Conservation (phyloP, 345 rosid species). For the Passiflora organensis region DNA sequence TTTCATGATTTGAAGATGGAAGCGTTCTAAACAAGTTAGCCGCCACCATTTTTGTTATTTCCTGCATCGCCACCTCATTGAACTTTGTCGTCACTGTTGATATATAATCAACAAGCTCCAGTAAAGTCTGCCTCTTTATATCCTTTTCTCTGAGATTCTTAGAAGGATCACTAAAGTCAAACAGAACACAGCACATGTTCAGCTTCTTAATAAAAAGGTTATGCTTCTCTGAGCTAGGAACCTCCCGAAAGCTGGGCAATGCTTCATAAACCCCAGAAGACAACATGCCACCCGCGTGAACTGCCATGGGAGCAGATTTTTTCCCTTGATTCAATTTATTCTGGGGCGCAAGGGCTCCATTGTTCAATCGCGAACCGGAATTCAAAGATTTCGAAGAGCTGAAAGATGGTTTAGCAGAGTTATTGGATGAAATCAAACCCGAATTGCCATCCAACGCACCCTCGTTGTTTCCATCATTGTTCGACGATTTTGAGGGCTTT, state of each 20-base stretch:
- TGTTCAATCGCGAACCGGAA: constrained; percentile 34
- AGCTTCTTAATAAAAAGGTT: constrained; percentile 58
- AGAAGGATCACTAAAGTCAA: constrained; percentile 57
- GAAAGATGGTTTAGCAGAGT: constrained; percentile 28
- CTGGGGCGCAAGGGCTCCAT: constrained; percentile 34
- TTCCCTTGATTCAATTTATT: constrained; percentile 42
- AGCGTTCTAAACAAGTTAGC: constrained; percentile 25
- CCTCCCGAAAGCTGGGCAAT: constrained; percentile 62
- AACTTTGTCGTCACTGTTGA: constrained; percentile 35
- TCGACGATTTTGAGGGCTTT: constrained; percentile 60
- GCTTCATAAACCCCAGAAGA: constrained; percentile 48
- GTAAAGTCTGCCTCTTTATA: constrained; percentile 63
- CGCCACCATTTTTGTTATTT: constrained; percentile 25
- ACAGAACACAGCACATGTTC: constrained; percentile 57
- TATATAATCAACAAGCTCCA: constrained; percentile 70
- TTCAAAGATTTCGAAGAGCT: constrained; percentile 35
- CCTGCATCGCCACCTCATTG: constrained; percentile 25
- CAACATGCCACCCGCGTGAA: constrained; percentile 31
- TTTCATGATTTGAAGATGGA: constrained; percentile 17
- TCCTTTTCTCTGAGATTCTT: constrained; percentile 75
- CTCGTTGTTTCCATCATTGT: constrained; percentile 43
- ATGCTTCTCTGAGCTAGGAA: constrained; percentile 56
- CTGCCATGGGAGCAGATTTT: constrained; percentile 23
- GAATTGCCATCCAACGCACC: constrained; percentile 36
- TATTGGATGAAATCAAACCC: constrained; percentile 31